Percentiles rank a stretch among this genome's conserved stretches.
phyloP scores from a whole-genome alignment of 2,329 filamentous ascomycete genomes.

The Rhytidhysteron rufulum region DNA sequence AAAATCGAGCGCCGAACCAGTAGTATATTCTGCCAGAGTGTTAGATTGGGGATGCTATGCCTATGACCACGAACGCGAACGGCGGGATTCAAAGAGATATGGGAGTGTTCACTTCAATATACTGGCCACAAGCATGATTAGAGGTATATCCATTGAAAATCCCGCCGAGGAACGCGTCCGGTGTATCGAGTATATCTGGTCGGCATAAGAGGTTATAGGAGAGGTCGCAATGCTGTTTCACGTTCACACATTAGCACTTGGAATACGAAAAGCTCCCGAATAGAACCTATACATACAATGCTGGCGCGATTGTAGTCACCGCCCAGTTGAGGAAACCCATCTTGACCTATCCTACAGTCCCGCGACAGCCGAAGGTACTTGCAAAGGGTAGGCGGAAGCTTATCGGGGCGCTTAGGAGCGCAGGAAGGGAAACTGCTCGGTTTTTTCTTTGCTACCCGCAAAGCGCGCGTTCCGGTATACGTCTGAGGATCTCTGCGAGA shows the following conservation, averaged over 20 bases:
- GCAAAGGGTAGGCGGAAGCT: too few species aligned
- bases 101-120: conserved; percentile 53
- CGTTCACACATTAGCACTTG: conserved; percentile 6
- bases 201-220: conserved; percentile 62
- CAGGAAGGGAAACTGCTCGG: too few species aligned
- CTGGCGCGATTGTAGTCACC: conserved; percentile 34
- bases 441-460: too few species aligned
- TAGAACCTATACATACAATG: conserved; percentile 26
- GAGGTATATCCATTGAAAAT: conserved; percentile 63
- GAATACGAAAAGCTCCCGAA: neutral
- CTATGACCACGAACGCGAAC: too few species aligned
- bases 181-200: conserved; percentile 64
- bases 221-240: conserved; percentile 54
- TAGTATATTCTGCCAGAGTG: conserved; percentile 52
- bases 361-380: too few species aligned
- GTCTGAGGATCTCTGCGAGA: too few species aligned
- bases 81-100: too few species aligned
- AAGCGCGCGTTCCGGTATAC: too few species aligned
- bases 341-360: conserved; percentile 4
- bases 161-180: conserved; percentile 56
- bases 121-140: conserved; percentile 64
- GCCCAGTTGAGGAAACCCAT: conserved; percentile 36
- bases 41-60: too few species aligned
- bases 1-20: conserved; percentile 62
- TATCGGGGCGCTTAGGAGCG: too few species aligned